Evolutionary conservation across 352 stramenopile species (phyloP).

Genomic region (Phytophthora tubulina): DNA sequence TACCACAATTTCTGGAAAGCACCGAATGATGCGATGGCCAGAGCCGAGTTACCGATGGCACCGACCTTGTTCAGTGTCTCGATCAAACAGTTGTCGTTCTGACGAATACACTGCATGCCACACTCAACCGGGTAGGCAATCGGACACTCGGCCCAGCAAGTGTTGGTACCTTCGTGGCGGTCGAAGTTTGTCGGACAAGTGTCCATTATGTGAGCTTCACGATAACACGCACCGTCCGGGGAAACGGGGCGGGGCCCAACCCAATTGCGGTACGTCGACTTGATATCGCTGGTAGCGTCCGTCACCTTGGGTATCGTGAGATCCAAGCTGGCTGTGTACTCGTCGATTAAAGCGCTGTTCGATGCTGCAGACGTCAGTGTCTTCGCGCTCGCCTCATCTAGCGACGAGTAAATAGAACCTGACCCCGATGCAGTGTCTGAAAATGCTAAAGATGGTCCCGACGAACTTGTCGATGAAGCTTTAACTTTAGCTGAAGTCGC

Average conservation of each 20-base stretch:
- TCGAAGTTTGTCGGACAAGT: slow-evolving; percentile 43
- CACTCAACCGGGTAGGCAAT: slow-evolving; percentile 65
- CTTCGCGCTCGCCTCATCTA: not conserved
- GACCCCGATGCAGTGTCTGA: not conserved
- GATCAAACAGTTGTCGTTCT: slow-evolving; percentile 54
- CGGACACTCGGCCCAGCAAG: slow-evolving; percentile 57
- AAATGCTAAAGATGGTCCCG: not conserved
- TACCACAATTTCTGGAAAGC: slow-evolving; percentile 39
- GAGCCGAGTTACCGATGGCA: slow-evolving; percentile 33
- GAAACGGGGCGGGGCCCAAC: slow-evolving; percentile 36
- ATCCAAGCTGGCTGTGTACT: slow-evolving; percentile 1
- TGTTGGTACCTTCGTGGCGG: slow-evolving; percentile 42
- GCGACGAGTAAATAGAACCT: not conserved
- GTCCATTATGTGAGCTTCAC: slow-evolving; percentile 30
- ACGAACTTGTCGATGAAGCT: not conserved
- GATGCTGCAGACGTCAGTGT: not conserved
- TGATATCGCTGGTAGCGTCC: slow-evolving; percentile 17
- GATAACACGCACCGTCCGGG: slow-evolving; percentile 34
- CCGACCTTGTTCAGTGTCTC: slow-evolving; percentile 42
- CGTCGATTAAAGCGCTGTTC: slow-evolving; percentile 11
- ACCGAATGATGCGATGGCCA: slow-evolving; percentile 38
- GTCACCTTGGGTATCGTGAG: slow-evolving; percentile 1
- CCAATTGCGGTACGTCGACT: slow-evolving; percentile 42
- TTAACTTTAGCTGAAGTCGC: not conserved
- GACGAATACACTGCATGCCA: slow-evolving; percentile 58